phyloP scores from a whole-genome alignment of 129 eudicot species.

The Scalesia atractyloides region DNA sequence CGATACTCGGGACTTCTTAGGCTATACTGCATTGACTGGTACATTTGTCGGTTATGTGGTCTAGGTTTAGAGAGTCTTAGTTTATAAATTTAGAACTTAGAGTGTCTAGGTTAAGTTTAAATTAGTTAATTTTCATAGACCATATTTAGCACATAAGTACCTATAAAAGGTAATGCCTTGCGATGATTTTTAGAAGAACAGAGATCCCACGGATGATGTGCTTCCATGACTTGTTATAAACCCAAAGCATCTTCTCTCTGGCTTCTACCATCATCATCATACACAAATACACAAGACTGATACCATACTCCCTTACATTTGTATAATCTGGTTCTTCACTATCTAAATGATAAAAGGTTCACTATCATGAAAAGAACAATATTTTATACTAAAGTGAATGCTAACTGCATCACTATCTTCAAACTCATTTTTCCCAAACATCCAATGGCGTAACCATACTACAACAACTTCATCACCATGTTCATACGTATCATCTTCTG shows the following conservation, averaged over 20 bases:
- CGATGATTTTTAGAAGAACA: background rate
- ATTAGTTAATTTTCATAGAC: too few species aligned
- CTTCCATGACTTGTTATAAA: constrained; percentile 4
- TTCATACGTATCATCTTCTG: background rate
- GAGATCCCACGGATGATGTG: background rate
- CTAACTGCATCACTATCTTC: constrained; percentile 23
- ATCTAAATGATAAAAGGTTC: background rate
- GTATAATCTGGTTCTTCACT: constrained; percentile 1
- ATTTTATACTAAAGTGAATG: background rate
- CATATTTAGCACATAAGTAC: too few species aligned
- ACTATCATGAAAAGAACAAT: background rate
- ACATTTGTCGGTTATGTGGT: too few species aligned
- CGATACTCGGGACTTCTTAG: too few species aligned
- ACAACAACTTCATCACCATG: background rate
- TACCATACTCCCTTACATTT: constrained; percentile 8
- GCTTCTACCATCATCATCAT: background rate
- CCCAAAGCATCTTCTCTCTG: background rate
- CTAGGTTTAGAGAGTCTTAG: too few species aligned
- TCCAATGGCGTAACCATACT: constrained; percentile 23
- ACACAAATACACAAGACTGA: background rate
- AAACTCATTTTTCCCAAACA: constrained; percentile 21
- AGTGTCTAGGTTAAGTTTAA: too few species aligned
- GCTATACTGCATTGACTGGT: too few species aligned
- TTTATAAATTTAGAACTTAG: too few species aligned
- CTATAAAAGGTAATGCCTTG: constrained; percentile 9